Evolutionary conservation across 192 early-diverging fungal genomes (phyloP).

Genomic region (Entophlyctis luteolus): DNA sequence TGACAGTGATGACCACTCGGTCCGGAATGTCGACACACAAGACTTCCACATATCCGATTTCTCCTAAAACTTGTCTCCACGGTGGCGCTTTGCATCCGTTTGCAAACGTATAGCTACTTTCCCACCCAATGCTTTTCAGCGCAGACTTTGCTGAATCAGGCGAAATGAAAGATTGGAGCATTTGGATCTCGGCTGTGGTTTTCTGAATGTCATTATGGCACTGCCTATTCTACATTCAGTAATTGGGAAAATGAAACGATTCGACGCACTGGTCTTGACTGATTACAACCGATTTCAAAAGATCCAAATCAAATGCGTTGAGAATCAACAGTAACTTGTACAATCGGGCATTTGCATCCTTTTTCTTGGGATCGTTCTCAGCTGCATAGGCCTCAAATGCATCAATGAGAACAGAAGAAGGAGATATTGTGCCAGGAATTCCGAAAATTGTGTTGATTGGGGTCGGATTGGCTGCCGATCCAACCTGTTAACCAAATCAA

Average conservation of each 20-base stretch:
- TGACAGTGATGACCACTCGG: conserved; percentile 50
- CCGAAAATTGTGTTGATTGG: conserved; percentile 52
- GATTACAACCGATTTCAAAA: conserved; percentile 47
- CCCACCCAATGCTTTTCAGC: conserved; percentile 53
- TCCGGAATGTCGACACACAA: conserved; percentile 43
- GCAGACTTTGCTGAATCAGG: conserved; percentile 31
- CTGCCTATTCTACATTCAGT: conserved; percentile 24
- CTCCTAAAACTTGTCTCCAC: conserved; percentile 60
- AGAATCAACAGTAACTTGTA: conserved; percentile 55
- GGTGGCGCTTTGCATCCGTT: conserved; percentile 60
- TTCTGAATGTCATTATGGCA: conserved; percentile 43
- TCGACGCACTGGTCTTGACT: conserved; percentile 32
- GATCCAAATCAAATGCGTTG: conserved; percentile 51
- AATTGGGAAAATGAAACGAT: neutral
- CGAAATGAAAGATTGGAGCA: conserved; percentile 51
- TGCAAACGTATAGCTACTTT: conserved; percentile 58
- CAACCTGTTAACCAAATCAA: neutral
- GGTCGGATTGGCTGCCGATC: conserved; percentile 40
- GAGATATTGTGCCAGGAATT: conserved; percentile 20
- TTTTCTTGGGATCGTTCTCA: conserved; percentile 42
- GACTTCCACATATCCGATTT: conserved; percentile 53
- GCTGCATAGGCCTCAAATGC: conserved; percentile 49
- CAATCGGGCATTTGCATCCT: conserved; percentile 44
- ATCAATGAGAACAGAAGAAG: conserved; percentile 35
- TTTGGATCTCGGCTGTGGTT: conserved; percentile 49